phyloP scores from a whole-genome alignment of 2,329 filamentous ascomycete species.

The Diaporthe nobilis region DNA sequence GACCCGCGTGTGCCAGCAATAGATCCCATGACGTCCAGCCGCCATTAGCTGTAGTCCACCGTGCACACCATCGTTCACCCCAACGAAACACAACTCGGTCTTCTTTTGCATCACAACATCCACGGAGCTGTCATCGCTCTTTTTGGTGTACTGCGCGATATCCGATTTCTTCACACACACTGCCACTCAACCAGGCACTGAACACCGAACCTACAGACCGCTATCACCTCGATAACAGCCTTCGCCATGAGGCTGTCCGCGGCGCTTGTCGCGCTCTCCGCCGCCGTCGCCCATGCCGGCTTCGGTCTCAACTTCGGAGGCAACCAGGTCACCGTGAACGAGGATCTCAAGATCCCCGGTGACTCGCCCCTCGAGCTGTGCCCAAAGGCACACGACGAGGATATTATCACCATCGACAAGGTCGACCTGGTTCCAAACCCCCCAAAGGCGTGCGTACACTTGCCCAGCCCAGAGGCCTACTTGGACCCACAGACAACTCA shows the following conservation, averaged over 20 bases:
- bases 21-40: constrained; percentile 41
- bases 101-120: constrained; percentile 4
- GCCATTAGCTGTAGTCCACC: constrained; percentile 22
- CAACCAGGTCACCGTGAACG: constrained; percentile 62
- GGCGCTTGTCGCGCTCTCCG: constrained; percentile 61
- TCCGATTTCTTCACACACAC: neutral
- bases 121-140: neutral
- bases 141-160: neutral
- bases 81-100: neutral
- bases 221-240: neutral
- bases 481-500: constrained; percentile 13
- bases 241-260: constrained; percentile 58
- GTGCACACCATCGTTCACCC: constrained; percentile 3
- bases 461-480: neutral
- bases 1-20: constrained; percentile 6
- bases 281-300: constrained; percentile 59
- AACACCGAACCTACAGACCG: neutral
- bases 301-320: constrained; percentile 61
- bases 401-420: constrained; percentile 82
- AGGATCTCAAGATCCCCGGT: constrained; percentile 79
- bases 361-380: constrained; percentile 90
- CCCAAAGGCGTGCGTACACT: constrained; percentile 79
- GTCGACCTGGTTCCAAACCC: constrained; percentile 91
- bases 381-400: constrained; percentile 71
- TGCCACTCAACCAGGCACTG: neutral